phyloP scores from a whole-genome alignment of 2,329 filamentous ascomycete species.

The Chaetoscypha palmicola region DNA sequence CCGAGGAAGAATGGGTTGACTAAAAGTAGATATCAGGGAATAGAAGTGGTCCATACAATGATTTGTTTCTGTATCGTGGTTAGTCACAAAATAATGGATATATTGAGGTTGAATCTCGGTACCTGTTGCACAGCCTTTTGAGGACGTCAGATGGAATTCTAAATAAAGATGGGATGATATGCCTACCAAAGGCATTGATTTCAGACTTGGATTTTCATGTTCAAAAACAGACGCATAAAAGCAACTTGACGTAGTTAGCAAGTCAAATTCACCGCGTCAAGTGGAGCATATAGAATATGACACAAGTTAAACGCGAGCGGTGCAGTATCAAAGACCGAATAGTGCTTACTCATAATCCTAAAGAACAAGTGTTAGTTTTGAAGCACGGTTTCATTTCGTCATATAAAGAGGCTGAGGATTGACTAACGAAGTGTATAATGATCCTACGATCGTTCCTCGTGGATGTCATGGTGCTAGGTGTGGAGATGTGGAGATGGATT shows the following conservation, averaged over 20 bases:
- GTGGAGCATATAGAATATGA: too few species aligned
- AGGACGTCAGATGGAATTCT: constrained; percentile 9
- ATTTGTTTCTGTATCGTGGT: constrained; percentile 87
- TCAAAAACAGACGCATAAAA: constrained; percentile 90
- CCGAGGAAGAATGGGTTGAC: too few species aligned
- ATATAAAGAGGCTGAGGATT: constrained; percentile 11
- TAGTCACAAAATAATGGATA: too few species aligned
- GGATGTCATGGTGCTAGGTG: constrained; percentile 2
- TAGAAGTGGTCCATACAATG: constrained; percentile 34
- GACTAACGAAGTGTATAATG: constrained; percentile 70
- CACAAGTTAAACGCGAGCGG: too few species aligned
- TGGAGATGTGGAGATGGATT: not conserved
- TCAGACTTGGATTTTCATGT: constrained; percentile 67
- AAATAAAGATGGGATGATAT: not conserved
- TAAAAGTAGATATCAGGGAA: too few species aligned
- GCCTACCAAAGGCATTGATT: constrained; percentile 68
- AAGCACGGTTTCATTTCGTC: not conserved
- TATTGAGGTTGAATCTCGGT: constrained; percentile 7
- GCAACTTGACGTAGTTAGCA: constrained; percentile 47
- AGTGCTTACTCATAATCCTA: constrained; percentile 57
- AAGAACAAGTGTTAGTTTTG: constrained; percentile 5
- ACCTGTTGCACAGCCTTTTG: constrained; percentile 30
- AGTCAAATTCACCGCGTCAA: too few species aligned
- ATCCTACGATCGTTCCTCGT: constrained; percentile 55
- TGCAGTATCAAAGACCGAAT: too few species aligned